Percentiles rank a stretch among this genome's conserved stretches.
Evolutionary conservation across 495 filamentous ascomycete species (phyloP).

Genomic region (Neurospora sp.): DNA sequence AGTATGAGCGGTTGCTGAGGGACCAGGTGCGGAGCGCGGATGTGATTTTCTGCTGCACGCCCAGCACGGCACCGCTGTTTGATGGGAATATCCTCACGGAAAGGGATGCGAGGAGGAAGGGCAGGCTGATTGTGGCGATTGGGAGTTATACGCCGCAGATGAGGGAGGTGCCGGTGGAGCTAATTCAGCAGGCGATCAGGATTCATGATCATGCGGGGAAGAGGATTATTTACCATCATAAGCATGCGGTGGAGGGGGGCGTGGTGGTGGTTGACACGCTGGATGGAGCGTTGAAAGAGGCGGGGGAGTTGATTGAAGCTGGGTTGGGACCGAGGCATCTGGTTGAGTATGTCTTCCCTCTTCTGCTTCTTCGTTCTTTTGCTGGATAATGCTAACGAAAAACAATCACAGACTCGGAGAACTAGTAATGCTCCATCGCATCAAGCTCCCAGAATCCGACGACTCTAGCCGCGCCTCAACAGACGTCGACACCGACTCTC

Average conservation of each 20-base stretch:
- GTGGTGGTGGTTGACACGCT: constrained; percentile 82
- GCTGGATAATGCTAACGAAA: constrained; percentile 9
- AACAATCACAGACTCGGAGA: constrained; percentile 47
- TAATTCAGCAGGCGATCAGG: constrained; percentile 59
- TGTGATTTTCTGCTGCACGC: constrained; percentile 65
- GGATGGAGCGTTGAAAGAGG: constrained; percentile 69
- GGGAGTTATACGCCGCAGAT: constrained; percentile 79
- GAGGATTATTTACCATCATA: constrained; percentile 47
- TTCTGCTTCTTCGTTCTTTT: neutral
- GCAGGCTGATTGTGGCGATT: constrained; percentile 67
- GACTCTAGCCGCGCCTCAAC: neutral
- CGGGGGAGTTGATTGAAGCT: constrained; percentile 80
- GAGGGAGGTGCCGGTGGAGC: constrained; percentile 70
- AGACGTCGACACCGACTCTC: constrained; percentile 2
- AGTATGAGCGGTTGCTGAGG: constrained; percentile 57
- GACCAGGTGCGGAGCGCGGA: constrained; percentile 59
- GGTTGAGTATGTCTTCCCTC: constrained; percentile 48
- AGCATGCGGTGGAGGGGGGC: constrained; percentile 48
- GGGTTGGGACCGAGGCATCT: constrained; percentile 60
- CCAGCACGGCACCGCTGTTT: constrained; percentile 37
- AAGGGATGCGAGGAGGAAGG: constrained; percentile 60
- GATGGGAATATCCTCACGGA: constrained; percentile 49
- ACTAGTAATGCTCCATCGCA: constrained; percentile 51
- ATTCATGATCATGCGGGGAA: constrained; percentile 38
- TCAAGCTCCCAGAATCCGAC: constrained; percentile 15